Conservation (phyloP, 2,329 filamentous ascomycete species). For the Colletotrichum caudatum region DNA sequence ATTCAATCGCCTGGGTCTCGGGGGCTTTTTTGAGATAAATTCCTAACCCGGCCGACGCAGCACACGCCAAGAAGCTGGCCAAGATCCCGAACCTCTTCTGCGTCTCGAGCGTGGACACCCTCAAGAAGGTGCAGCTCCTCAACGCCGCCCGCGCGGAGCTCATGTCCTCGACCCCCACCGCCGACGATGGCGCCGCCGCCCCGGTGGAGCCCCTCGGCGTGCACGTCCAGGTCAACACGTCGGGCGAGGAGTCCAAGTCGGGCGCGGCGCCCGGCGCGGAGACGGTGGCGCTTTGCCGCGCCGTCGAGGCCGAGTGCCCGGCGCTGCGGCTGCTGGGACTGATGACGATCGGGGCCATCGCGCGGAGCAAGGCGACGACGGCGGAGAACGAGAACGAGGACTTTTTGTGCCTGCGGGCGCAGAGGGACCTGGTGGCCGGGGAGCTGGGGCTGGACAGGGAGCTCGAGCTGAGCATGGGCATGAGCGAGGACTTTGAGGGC, state of each 20-base stretch:
- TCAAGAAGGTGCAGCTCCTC: constrained; percentile 88
- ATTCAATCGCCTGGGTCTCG: background rate
- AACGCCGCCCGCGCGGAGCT: constrained; percentile 79
- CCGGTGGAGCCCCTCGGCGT: constrained; percentile 69
- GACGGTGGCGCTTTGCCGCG: constrained; percentile 73
- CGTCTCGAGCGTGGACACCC: constrained; percentile 88
- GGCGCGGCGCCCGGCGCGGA: constrained; percentile 78
- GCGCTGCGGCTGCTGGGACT: constrained; percentile 81
- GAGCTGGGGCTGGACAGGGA: constrained; percentile 61
- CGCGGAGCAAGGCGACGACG: constrained; percentile 79
- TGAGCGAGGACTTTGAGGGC: constrained; percentile 96
- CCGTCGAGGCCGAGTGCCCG: constrained; percentile 78
- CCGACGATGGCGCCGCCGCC: constrained; percentile 48
- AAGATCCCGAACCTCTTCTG: constrained; percentile 90
- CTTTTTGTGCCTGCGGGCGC: constrained; percentile 76
- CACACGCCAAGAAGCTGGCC: constrained; percentile 90
- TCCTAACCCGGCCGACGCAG: constrained; percentile 55
- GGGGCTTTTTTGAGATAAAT: background rate
- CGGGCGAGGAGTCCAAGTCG: constrained; percentile 86
- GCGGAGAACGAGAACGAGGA: constrained; percentile 91
- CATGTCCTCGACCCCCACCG: constrained; percentile 47
- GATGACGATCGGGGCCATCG: constrained; percentile 98
- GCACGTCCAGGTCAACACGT: constrained; percentile 96
- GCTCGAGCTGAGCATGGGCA: constrained; percentile 96
- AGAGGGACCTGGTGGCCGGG: constrained; percentile 75